Base-by-base conservation (phyloP, 2,329 filamentous ascomycete genomes). In the Xylaria polymorpha region DNA sequence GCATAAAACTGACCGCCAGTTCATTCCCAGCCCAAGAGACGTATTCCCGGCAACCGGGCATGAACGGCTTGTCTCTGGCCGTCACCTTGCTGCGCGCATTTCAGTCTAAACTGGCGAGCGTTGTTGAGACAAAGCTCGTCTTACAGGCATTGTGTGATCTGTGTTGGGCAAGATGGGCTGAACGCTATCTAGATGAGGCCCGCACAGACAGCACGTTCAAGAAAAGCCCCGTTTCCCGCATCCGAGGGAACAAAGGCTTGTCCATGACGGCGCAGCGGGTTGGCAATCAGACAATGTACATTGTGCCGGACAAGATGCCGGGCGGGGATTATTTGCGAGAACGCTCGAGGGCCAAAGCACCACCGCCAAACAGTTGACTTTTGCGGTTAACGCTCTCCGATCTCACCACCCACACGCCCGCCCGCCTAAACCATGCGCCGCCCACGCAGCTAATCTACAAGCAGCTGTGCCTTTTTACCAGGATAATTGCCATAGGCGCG, bases 1-100 rank as follows among this genome's bases (percentile, higher is more conserved):
- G 78, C 76, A 79, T 77, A 77, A 76, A 78, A 75, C 78, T 85
- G 83, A 85, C 83, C 83, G 83, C 83, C 83, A 85, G 81, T 85
- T 85, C 81, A 80, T 81, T 79, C 53, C 39, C 59, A 77, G 70
- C 72, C 75, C 74, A 71, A 74, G 70, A 75, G 72, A 68, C 66
- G 61, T 73, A 70, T 74, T 77, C 74, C 76, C 74, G 71, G 74
- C 70, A 73, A 72, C 71, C 73, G 72, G 75, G 75, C 71, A 74
- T 73, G 67, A 71, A 73, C 71, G 64, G 64, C 62, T 66, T 71
- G 64, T 66, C 62, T 68, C 71, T 69, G 64, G 66, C 43, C 50
- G 63, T 71, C 67, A 63, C 72, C 65, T 56, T 51, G 44, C 65
- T 72, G 62, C 60, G 69, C 41, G 59, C 62, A 62, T 66, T 71